phyloP scores from a whole-genome alignment of 2,329 filamentous ascomycete genomes.

The Colletotrichum endophyticum region DNA sequence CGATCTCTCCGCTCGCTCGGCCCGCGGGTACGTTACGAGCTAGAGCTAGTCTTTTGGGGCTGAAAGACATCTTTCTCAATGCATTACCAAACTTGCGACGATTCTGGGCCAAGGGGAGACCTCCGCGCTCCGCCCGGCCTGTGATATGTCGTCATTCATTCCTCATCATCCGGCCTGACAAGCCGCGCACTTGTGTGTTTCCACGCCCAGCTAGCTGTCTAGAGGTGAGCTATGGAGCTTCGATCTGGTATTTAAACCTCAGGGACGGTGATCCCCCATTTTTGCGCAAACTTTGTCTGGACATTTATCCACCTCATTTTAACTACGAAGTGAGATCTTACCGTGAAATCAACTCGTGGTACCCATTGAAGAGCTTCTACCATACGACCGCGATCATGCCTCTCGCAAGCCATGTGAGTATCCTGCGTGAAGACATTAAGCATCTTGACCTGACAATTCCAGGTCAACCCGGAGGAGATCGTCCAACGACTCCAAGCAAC shows the following conservation, averaged over 20 bases:
- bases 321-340: neutral
- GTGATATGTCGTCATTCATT: slow-evolving; percentile 16
- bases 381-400: slow-evolving; percentile 1
- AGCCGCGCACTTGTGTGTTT: neutral
- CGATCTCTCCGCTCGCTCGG: neutral
- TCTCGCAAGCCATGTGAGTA: slow-evolving; percentile 19
- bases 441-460: neutral
- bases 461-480: slow-evolving; percentile 60
- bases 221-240: neutral
- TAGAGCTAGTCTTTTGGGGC: neutral
- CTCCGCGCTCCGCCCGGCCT: neutral
- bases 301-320: neutral
- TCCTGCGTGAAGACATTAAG: neutral
- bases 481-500: slow-evolving; percentile 54
- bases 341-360: neutral
- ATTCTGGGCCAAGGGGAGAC: neutral
- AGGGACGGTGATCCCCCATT: neutral
- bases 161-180: neutral
- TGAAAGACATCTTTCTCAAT: neutral
- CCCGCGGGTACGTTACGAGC: neutral
- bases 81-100: neutral
- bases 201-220: neutral
- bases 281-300: neutral
- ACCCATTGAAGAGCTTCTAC: neutral
- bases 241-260: slow-evolving; percentile 9